Evolutionary conservation across 352 stramenopile species (phyloP).

Genomic region (Globisporangium carolinianum): DNA sequence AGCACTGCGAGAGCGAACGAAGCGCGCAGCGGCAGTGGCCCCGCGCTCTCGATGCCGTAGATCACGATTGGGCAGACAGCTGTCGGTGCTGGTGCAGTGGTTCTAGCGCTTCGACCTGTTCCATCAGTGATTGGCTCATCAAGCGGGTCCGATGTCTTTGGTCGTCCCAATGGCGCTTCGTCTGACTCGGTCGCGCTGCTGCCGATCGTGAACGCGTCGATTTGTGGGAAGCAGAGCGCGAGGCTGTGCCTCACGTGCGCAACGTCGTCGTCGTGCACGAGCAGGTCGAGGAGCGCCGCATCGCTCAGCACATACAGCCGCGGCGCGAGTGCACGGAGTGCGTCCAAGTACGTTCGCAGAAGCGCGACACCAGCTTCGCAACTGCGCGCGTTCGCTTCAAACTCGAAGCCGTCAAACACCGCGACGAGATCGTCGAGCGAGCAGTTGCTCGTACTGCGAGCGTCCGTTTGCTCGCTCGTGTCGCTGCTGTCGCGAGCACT

Average conservation of each 20-base stretch:
- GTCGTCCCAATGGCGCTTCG: too few relatives aligned
- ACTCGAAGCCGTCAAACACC: conserved; percentile 56
- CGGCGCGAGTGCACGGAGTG: conserved; percentile 28
- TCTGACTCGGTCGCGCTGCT: neutral
- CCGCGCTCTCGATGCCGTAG: conserved; percentile 2
- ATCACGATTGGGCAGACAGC: conserved; percentile 4
- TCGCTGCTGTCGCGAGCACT: neutral
- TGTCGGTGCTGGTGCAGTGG: too few relatives aligned
- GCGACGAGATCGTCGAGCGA: conserved; percentile 30
- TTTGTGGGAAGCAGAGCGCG: conserved; percentile 29
- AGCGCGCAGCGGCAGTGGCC: neutral
- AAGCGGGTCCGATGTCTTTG: too few relatives aligned
- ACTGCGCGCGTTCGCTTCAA: conserved; percentile 22
- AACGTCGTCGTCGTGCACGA: conserved; percentile 35
- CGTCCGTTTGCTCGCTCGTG: neutral
- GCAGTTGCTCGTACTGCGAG: conserved; percentile 7
- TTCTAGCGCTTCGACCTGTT: too few relatives aligned
- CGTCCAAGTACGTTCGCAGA: conserved; percentile 29
- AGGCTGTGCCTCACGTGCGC: conserved; percentile 20
- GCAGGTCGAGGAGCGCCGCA: conserved; percentile 24
- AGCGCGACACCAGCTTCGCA: conserved; percentile 36
- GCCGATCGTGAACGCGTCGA: conserved; percentile 26
- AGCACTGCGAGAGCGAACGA: conserved; percentile 32
- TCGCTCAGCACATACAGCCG: conserved; percentile 38
- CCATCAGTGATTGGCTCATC: neutral